phyloP scores from a whole-genome alignment of 306 rosid species.

The Abrus precatorius region DNA sequence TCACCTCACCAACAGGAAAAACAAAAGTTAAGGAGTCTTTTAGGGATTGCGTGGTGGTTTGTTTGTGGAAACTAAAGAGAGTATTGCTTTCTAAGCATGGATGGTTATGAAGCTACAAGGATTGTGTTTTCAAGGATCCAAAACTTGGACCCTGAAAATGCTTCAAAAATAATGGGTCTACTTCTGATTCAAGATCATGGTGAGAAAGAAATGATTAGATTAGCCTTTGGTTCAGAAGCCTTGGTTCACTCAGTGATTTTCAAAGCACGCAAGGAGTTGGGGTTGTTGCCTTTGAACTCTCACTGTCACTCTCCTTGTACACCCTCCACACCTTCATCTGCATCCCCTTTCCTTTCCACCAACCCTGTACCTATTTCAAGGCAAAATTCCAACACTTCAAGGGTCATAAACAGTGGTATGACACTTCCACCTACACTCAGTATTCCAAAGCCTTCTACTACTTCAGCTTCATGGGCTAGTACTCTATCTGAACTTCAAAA shows the following conservation, averaged over 20 bases:
- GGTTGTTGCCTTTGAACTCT: slow-evolving; percentile 49
- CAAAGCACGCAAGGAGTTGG: slow-evolving; percentile 84
- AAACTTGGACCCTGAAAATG: slow-evolving; percentile 94
- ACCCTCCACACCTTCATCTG: slow-evolving; percentile 75
- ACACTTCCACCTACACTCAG: slow-evolving; percentile 63
- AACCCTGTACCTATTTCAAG: slow-evolving; percentile 32
- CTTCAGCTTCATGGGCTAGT: slow-evolving; percentile 62
- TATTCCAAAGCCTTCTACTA: slow-evolving; percentile 69
- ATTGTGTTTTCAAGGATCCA: slow-evolving; percentile 91
- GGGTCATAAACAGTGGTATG: slow-evolving; percentile 52
- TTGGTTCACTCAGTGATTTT: slow-evolving; percentile 81
- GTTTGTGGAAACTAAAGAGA: slow-evolving; percentile 48
- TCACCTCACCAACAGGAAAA: background rate
- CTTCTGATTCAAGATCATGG: slow-evolving; percentile 95
- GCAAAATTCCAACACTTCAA: slow-evolving; percentile 67
- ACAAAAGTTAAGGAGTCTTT: slow-evolving; percentile 35
- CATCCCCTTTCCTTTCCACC: slow-evolving; percentile 63
- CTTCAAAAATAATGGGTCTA: slow-evolving; percentile 95
- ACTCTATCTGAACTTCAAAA: slow-evolving; percentile 57
- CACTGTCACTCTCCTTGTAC: slow-evolving; percentile 62
- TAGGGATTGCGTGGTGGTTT: slow-evolving; percentile 3
- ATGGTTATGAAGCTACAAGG: slow-evolving; percentile 92
- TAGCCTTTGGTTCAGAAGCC: slow-evolving; percentile 95
- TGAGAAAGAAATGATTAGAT: slow-evolving; percentile 93
- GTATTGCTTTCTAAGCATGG: slow-evolving; percentile 61